Conservation (phyloP, 2,329 filamentous ascomycete genomes). For the Ceratocystis ficicola region DNA sequence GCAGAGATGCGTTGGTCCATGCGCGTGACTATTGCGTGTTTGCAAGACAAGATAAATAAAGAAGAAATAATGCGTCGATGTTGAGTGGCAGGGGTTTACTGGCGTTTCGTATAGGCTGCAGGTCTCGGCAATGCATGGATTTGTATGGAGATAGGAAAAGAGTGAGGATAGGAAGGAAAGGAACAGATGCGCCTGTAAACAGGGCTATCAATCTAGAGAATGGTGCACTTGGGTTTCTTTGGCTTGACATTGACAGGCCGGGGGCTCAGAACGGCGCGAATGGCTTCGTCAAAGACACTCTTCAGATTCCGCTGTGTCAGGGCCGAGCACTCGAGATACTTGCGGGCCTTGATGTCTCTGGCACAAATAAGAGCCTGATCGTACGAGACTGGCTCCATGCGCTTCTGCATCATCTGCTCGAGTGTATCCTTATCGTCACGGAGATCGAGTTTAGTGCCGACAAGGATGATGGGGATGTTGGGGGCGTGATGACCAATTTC, state of each 20-base stretch:
- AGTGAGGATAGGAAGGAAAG: background rate
- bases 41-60: background rate
- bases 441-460: conserved; percentile 93
- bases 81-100: background rate
- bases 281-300: conserved; percentile 97
- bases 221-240: conserved; percentile 57
- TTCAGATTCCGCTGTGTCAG: conserved; percentile 94
- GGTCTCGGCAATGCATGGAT: background rate
- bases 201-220: conserved; percentile 41
- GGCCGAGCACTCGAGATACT: conserved; percentile 96
- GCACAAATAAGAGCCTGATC: conserved; percentile 80
- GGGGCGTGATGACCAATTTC: conserved; percentile 96
- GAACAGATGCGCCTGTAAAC: background rate
- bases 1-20: background rate
- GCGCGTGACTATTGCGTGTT: background rate
- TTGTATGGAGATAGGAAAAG: too few species aligned
- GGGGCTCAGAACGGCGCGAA: conserved; percentile 67
- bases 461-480: conserved; percentile 88
- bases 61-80: background rate
- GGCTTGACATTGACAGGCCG: conserved; percentile 44
- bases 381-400: conserved; percentile 94
- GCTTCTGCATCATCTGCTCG: conserved; percentile 73
- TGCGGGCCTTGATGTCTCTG: conserved; percentile 90
- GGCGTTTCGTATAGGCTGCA: conserved; percentile 1
- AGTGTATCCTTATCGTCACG: conserved; percentile 75